Conservation (phyloP, 1,284 basidiomycete species). For the Tilletia caries region DNA sequence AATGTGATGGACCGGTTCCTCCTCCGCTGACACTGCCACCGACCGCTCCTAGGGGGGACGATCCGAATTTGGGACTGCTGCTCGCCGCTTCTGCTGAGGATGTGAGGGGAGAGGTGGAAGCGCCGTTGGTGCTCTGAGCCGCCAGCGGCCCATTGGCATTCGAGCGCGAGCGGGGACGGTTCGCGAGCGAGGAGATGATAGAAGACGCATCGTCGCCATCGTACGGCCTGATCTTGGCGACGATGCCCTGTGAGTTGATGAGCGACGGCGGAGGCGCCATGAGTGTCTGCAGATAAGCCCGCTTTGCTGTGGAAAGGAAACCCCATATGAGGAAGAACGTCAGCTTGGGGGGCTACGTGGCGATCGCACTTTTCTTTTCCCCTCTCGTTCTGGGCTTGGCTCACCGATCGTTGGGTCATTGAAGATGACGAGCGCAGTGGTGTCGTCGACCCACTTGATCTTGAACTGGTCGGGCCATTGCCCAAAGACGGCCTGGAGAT, state of each 20-base stretch:
- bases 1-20: not conserved
- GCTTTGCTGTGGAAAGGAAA: slow-evolving; percentile 66
- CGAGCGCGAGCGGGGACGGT: slow-evolving; percentile 53
- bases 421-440: slow-evolving; percentile 91
- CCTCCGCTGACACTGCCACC: slow-evolving; percentile 6
- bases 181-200: slow-evolving; percentile 83
- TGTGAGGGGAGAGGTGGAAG: slow-evolving; percentile 20
- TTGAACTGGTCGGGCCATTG: slow-evolving; percentile 89
- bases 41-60: not conserved
- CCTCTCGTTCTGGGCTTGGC: no score
- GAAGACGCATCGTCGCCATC: slow-evolving; percentile 85
- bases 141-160: slow-evolving; percentile 27
- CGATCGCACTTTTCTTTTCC: not conserved
- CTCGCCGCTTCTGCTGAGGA: slow-evolving; percentile 17
- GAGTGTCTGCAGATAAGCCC: slow-evolving; percentile 81
- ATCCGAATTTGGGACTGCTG: slow-evolving; percentile 17
- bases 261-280: slow-evolving; percentile 65
- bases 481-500: slow-evolving; percentile 84
- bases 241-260: slow-evolving; percentile 55
- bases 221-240: slow-evolving; percentile 72
- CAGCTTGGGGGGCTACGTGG: not conserved
- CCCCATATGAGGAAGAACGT: slow-evolving; percentile 14
- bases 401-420: slow-evolving; percentile 60
- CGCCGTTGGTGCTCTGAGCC: not conserved
- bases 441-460: slow-evolving; percentile 99